Evolutionary conservation across 306 rosid species (phyloP), one percentile per base, ranked within the genome.

Genomic region (Pachyrhizus erosus): DNA sequence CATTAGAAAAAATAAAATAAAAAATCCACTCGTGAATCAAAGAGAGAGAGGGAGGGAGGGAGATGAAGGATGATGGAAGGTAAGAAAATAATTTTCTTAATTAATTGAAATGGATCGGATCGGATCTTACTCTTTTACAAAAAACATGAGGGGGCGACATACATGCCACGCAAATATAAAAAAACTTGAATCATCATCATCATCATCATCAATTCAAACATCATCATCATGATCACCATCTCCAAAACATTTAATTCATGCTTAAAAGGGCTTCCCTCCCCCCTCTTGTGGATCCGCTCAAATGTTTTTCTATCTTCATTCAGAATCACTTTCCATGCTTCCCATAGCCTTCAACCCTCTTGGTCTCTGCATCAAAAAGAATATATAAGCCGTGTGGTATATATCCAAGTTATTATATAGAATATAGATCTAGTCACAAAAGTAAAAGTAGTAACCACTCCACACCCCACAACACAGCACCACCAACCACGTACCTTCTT

Each of bases 311-410:
- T 46, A 76, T 61, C 21, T 52, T 88, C 89, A 90, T 78, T 92
- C 94, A 15, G 94, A 92, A 69, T 91, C 97, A 77, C 90, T 92
- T 29, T 89, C 94, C 89, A 91, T 79, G 45, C 90, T 92, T 27
- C 94, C 94, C 94, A 92, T 92, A 37, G 92, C 94, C 89, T 92
- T 92, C 92, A 92, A 82, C 31, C 97, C 97, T 76, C 93, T 89
- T 55, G 94, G 89, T 77, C 92, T 91, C 97, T 92, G 87, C 86
- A 87, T 80, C 58, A 31, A 37, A 64, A 70, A 65, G 26, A 37
- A 66, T 11, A 68, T 9, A 23, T 9, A 33, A 48, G n/a, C 18
- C 13, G 31, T 62, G 37, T 62, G 73, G 26, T 12, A 23, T 23
- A 69, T 42, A 43, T 14, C 34, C 72, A 66, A 8, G 45, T 33